A percentile compares a stretch with the other conserved stretches of the same genome.
Conservation (phyloP, 73 alveolate species). For the Durusdinium trenchii region DNA sequence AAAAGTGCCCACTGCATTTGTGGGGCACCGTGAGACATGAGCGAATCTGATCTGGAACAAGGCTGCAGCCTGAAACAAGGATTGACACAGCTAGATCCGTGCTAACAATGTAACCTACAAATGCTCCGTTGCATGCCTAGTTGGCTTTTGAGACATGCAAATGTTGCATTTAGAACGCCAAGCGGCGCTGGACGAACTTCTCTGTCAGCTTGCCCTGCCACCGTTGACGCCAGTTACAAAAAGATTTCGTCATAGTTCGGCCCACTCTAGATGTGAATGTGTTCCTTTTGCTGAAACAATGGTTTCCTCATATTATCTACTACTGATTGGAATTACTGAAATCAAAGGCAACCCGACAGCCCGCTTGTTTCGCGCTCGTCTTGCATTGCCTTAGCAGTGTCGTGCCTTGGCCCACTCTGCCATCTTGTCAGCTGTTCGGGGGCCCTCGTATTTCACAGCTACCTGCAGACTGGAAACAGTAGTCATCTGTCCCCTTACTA, state of each 20-base stretch:
- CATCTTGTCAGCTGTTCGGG: conserved; percentile 80
- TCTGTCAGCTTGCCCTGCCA: conserved; percentile 57
- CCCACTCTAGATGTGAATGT: no score
- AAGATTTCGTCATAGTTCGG: no score
- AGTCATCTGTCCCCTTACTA: not conserved
- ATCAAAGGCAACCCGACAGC: no score
- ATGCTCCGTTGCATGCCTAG: no score
- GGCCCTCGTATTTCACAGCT: conserved; percentile 71
- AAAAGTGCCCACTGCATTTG: conserved; percentile 10
- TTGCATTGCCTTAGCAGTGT: no score
- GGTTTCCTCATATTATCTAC: no score
- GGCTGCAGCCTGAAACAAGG: not conserved
- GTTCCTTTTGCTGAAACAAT: no score
- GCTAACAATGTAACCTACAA: not conserved
- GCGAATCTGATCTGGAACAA: not conserved
- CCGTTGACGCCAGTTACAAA: not conserved
- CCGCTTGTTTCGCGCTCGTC: no score
- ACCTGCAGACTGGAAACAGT: not conserved
- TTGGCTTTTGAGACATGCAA: not conserved
- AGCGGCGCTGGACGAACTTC: conserved; percentile 68
- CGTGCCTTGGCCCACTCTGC: conserved; percentile 87
- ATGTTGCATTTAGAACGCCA: no score
- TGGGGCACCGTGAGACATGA: not conserved
- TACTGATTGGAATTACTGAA: no score
- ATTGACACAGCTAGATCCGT: not conserved